Conservation (phyloP, 768 basidiomycete genomes). For the Butyriboletus loyo region DNA sequence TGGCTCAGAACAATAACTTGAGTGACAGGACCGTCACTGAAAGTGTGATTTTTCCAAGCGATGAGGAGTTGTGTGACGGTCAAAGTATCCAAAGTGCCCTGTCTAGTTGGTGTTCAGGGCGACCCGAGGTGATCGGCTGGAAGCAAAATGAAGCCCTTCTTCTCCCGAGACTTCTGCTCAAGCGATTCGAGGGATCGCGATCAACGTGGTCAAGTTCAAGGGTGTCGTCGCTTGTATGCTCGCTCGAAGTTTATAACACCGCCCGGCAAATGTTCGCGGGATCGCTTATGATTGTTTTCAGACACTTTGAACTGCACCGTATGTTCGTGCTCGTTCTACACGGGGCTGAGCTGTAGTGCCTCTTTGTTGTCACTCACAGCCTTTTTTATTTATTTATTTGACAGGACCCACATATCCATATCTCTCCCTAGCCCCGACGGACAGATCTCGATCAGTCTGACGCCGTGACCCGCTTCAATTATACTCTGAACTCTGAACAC, state of each 20-base stretch:
- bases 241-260: slow-evolving; percentile 16
- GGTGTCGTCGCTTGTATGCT: slow-evolving; percentile 27
- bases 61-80: not conserved
- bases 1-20: not conserved
- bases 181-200: slow-evolving; percentile 31
- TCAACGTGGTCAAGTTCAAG: slow-evolving; percentile 23
- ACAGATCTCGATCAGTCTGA: slow-evolving; percentile 12
- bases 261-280: slow-evolving; percentile 32
- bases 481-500: not conserved
- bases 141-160: slow-evolving; percentile 21
- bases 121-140: slow-evolving; percentile 18
- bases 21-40: not conserved
- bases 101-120: not conserved
- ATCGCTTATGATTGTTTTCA: slow-evolving; percentile 22
- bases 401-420: not conserved
- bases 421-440: not conserved
- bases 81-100: not conserved
- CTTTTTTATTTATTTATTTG: not conserved
- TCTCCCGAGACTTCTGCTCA: slow-evolving; percentile 17
- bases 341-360: not conserved
- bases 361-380: not conserved
- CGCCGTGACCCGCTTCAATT: too few species aligned
- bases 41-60: not conserved
- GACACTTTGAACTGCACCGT: not conserved
- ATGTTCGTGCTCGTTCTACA: not conserved